Conservation (phyloP, 257 asterid species). For the Nicotiana sylvestris region DNA sequence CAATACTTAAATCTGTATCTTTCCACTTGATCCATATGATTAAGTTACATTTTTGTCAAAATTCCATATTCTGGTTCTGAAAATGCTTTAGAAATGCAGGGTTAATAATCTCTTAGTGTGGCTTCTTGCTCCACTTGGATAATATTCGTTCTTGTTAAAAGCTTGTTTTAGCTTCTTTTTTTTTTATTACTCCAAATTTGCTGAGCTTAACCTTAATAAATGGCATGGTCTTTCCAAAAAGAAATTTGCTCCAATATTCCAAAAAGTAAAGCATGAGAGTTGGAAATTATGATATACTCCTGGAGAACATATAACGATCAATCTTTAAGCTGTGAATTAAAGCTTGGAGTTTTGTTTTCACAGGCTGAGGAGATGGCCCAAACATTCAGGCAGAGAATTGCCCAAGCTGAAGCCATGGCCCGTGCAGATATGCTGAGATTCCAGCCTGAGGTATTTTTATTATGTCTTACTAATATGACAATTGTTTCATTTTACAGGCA, state of each 20-base stretch:
- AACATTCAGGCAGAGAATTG: constrained; percentile 98
- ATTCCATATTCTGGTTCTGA: neutral
- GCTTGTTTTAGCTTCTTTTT: neutral
- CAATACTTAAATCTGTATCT: neutral
- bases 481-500: neutral
- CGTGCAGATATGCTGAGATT: constrained; percentile 97
- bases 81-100: constrained; percentile 4
- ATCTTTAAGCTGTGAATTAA: neutral
- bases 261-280: neutral
- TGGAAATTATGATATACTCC: neutral
- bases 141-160: no score
- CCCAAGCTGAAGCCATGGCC: constrained; percentile 99
- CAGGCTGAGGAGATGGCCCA: constrained; percentile 99
- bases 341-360: constrained; percentile 12
- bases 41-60: neutral
- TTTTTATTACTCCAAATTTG: neutral
- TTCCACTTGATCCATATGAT: neutral
- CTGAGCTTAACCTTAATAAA: neutral
- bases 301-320: neutral
- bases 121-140: neutral
- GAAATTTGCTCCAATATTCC: neutral
- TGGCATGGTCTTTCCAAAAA: neutral
- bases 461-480: neutral
- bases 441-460: constrained; percentile 78
- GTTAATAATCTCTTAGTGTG: neutral